These are phyloP conservation scores for Aegilops sharonensis DNA, from an alignment of 176 grass and related monocot genomes.

Conservation along the genomic window DNA sequence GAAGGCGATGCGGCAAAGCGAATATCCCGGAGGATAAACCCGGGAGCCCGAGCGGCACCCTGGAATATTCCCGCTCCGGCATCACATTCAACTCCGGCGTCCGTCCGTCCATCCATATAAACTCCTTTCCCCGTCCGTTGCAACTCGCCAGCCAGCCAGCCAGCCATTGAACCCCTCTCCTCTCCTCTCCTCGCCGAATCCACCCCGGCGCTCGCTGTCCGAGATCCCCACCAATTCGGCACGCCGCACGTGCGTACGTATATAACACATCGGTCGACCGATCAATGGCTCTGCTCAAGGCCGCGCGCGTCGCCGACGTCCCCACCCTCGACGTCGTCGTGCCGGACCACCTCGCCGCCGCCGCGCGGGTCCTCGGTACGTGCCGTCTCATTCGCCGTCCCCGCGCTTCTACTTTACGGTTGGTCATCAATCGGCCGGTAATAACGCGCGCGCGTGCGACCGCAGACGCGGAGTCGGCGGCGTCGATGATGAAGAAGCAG, in stretches of 20 bases:
- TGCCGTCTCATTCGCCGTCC: too few species aligned
- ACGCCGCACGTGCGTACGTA: not conserved
- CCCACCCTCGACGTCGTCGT: conserved; percentile 51
- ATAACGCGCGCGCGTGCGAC: too few species aligned
- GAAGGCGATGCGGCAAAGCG: not conserved
- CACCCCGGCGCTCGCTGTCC: not conserved
- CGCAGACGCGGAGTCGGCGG: not conserved
- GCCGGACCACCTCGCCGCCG: conserved; percentile 24
- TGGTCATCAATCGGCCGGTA: too few species aligned
- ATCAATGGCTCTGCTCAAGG: conserved; percentile 68
- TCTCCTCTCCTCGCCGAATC: not conserved
- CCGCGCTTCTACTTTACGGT: too few species aligned
- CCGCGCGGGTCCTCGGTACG: conserved; percentile 39
- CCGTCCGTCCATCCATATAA: not conserved
- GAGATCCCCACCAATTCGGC: not conserved
- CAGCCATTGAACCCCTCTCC: not conserved
- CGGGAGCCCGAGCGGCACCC: not conserved
- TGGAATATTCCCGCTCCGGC: conserved; percentile 39
- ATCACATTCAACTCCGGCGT: not conserved
- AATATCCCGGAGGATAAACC: conserved; percentile 55
- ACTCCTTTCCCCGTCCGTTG: not conserved
- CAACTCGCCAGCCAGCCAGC: not conserved
- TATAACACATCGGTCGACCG: not conserved
- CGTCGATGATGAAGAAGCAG: not conserved
- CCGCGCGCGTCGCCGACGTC: conserved; percentile 70